Base-by-base conservation (phyloP, 163 green algal genomes). In the Trebouxiophyceae sp. region DNA sequence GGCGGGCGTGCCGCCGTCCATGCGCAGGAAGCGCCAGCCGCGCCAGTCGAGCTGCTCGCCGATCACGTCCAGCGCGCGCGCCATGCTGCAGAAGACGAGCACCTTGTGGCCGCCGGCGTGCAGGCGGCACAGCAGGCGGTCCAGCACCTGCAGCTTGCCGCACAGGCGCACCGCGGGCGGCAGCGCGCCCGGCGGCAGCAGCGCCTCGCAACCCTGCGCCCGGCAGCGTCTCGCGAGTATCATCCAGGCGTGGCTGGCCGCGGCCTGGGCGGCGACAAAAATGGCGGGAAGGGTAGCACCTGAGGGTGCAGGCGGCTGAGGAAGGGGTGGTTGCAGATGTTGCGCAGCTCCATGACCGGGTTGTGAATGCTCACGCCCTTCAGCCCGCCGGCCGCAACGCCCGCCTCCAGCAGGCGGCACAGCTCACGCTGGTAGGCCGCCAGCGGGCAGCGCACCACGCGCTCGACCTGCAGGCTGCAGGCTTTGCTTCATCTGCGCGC, bases 71-170 rank as follows among this genome's bases (percentile, higher is more conserved):
- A 97, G 80, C 64, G 85, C 61, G 1, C 75, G 60, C 2, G 86
- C 93, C 84, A 96, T 95, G 20, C 89, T 93, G 69, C 72, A 89
- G 75, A 96, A 96, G 34, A 97, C 45, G 63, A 97, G 74, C 58
- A 88, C 84, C 69, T 86, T 84, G 75, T 90, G 83, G 2, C 83
- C 77, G 8, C 33, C 64, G 8, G 77, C 67, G 4, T 81, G 60
- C 54, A 96, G 77, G 34, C 84, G 79, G 5, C 76, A n/a, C 34
- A 97, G 77, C 54, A 95, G 62, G 16, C 82, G 70, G 71, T 96
- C 85, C 22, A 97, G 84, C 45, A 89, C 44, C 7, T 89, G 80
- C 68, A 96, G 71, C 71, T 96, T 96, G 67, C 84, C 81, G 50
- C 76, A 91, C 63, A 88, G 60, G 24, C 75, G 75, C 33, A 93